Percentiles rank a stretch among this genome's conserved stretches.
phyloP scores from a whole-genome alignment of 768 basidiomycete species.

The Ramaria sp. region DNA sequence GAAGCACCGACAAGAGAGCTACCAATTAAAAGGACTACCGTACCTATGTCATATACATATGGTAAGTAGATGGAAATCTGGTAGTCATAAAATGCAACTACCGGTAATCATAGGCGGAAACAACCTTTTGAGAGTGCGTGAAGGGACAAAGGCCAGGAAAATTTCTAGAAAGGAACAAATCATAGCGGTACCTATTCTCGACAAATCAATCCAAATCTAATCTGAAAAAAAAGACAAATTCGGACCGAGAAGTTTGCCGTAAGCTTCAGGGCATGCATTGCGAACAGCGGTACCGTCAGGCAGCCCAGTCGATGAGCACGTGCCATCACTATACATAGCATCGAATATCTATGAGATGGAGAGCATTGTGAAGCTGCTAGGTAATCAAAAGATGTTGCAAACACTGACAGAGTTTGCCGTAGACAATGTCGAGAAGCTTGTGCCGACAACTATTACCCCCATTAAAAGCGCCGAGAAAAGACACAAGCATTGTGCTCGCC shows the following conservation, averaged over 20 bases:
- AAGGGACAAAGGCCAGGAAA: constrained; percentile 63
- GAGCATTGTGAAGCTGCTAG: too few relatives aligned
- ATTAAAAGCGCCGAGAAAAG: too few relatives aligned
- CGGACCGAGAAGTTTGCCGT: constrained; percentile 62
- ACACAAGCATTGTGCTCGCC: too few relatives aligned
- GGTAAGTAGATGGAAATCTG: background rate
- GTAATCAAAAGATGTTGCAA: constrained; percentile 18
- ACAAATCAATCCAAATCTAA: background rate
- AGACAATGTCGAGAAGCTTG: constrained; percentile 68
- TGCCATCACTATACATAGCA: constrained; percentile 69
- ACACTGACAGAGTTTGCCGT: constrained; percentile 58
- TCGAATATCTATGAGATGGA: constrained; percentile 50
- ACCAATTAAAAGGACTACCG: constrained; percentile 73
- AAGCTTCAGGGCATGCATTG: constrained; percentile 66
- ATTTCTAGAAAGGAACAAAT: constrained; percentile 77
- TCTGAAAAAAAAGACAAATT: background rate
- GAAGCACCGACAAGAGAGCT: constrained; percentile 64
- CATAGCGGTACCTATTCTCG: constrained; percentile 49
- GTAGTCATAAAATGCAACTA: constrained; percentile 9
- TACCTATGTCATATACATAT: constrained; percentile 29
- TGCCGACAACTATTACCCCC: constrained; percentile 57
- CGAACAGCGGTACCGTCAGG: constrained; percentile 50
- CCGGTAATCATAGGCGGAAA: constrained; percentile 80
- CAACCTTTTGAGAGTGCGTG: constrained; percentile 46
- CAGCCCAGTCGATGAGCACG: constrained; percentile 48